These are phyloP conservation scores for Herpotrichia juniperi DNA, from an alignment of 2,329 filamentous ascomycete species.

Conservation along the genomic window DNA sequence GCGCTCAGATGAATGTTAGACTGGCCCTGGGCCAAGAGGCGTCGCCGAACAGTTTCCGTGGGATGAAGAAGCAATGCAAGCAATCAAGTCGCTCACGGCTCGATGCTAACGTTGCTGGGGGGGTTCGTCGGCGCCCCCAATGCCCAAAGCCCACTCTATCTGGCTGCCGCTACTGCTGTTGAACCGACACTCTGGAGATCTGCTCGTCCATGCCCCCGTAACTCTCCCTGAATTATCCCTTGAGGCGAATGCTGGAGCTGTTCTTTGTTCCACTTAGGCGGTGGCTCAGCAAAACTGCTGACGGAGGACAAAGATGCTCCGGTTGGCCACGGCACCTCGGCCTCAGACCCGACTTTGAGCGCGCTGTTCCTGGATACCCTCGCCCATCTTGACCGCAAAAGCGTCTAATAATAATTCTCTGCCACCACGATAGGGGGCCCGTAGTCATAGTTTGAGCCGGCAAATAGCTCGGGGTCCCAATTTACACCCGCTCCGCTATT, in stretches of 20 bases:
- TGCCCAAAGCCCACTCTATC: conserved; percentile 21
- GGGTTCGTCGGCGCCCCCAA: not conserved
- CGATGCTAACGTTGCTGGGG: not conserved
- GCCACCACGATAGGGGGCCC: conserved; percentile 1
- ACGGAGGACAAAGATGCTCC: conserved; percentile 17
- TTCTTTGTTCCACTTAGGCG: conserved; percentile 1
- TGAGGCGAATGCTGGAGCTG: too few relatives aligned
- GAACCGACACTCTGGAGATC: conserved; percentile 21
- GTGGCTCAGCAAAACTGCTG: conserved; percentile 11
- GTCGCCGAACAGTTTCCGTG: conserved; percentile 46
- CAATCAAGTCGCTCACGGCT: conserved; percentile 20
- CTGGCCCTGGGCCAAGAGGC: conserved; percentile 40
- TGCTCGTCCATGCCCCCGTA: conserved; percentile 19
- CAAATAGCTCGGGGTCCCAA: not conserved
- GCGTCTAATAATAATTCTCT: conserved; percentile 9
- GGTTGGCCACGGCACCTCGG: conserved; percentile 30
- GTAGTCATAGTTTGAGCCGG: not conserved
- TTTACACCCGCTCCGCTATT: not conserved
- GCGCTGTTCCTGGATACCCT: conserved; percentile 40
- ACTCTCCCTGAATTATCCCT: not conserved
- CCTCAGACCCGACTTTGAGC: conserved; percentile 40
- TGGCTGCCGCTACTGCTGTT: conserved; percentile 26
- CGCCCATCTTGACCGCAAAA: conserved; percentile 21
- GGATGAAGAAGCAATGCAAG: conserved; percentile 43
- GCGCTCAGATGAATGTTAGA: conserved; percentile 28